These are phyloP conservation scores for Curvularia eragrostidis DNA, from an alignment of 2,329 filamentous ascomycete genomes.

Conservation along the genomic window DNA sequence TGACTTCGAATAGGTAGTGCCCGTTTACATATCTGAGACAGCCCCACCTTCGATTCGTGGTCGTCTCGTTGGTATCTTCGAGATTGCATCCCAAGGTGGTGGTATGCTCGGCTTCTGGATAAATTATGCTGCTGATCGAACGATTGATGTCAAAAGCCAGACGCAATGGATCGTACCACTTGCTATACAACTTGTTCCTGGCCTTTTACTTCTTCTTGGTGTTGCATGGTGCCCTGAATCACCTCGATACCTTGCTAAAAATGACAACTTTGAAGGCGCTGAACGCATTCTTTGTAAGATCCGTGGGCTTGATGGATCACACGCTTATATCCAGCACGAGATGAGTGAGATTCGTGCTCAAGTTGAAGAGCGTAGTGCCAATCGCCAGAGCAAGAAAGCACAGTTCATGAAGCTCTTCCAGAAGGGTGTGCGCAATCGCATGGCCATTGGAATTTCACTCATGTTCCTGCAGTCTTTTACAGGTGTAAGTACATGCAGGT, in stretches of 20 bases:
- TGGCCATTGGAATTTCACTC: conserved; percentile 49
- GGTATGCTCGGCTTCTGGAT: conserved; percentile 58
- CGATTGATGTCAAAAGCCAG: conserved; percentile 54
- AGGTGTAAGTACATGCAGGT: conserved; percentile 28
- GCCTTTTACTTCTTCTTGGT: conserved; percentile 45
- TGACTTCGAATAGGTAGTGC: conserved; percentile 26
- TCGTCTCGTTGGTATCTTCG: conserved; percentile 70
- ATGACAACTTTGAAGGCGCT: conserved; percentile 50
- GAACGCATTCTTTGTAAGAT: conserved; percentile 53
- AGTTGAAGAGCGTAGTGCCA: conserved; percentile 41
- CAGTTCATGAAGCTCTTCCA: conserved; percentile 49
- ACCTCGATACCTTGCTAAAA: conserved; percentile 40
- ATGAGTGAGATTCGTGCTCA: conserved; percentile 56
- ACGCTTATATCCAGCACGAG: conserved; percentile 58
- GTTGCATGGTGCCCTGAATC: conserved; percentile 49
- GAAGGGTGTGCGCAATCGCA: conserved; percentile 49
- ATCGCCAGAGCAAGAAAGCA: conserved; percentile 36
- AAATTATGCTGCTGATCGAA: conserved; percentile 51
- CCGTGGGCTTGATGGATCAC: conserved; percentile 53
- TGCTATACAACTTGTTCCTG: conserved; percentile 54
- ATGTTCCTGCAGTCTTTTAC: conserved; percentile 50
- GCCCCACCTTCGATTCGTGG: conserved; percentile 69
- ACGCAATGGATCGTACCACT: conserved; percentile 70
- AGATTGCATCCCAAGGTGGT: conserved; percentile 69
- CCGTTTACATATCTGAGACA: conserved; percentile 50